Evolutionary conservation across 2,329 filamentous ascomycete genomes (phyloP).

Genomic region (Arthroderma sp.): DNA sequence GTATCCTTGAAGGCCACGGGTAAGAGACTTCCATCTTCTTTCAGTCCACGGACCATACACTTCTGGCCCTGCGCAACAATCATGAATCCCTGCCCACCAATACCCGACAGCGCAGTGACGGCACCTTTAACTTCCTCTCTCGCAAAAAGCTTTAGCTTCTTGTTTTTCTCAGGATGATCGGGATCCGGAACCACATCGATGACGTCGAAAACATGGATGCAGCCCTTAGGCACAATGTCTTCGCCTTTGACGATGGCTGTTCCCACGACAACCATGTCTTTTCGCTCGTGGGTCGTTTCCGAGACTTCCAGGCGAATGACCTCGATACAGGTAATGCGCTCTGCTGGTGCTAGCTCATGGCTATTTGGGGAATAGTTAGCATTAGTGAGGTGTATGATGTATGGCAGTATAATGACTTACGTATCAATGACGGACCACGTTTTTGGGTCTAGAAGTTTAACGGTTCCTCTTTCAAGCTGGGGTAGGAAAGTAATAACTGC

Average conservation of each 20-base stretch:
- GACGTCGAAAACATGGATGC: conserved; percentile 82
- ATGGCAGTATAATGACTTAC: conserved; percentile 17
- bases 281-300: conserved; percentile 77
- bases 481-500: conserved; percentile 49
- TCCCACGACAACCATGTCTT: conserved; percentile 69
- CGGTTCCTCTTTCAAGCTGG: conserved; percentile 54
- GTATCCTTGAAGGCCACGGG: conserved; percentile 97
- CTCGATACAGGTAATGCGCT: conserved; percentile 70
- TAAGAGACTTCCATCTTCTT: conserved; percentile 83
- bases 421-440: conserved; percentile 71
- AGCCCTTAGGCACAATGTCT: conserved; percentile 73
- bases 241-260: conserved; percentile 81
- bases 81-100: conserved; percentile 78
- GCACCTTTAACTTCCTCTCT: conserved; percentile 88
- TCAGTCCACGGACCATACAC: conserved; percentile 89
- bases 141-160: conserved; percentile 70
- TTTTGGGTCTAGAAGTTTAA: conserved; percentile 67
- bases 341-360: conserved; percentile 39
- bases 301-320: conserved; percentile 79
- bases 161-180: conserved; percentile 70
- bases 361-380: not conserved
- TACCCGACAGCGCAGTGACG: conserved; percentile 72
- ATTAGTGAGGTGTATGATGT: not conserved
- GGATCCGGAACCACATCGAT: conserved; percentile 86
- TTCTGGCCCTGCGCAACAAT: conserved; percentile 91